phyloP scores from a whole-genome alignment of 2,329 filamentous ascomycete genomes.

The Zymoseptoria pseudotritici region DNA sequence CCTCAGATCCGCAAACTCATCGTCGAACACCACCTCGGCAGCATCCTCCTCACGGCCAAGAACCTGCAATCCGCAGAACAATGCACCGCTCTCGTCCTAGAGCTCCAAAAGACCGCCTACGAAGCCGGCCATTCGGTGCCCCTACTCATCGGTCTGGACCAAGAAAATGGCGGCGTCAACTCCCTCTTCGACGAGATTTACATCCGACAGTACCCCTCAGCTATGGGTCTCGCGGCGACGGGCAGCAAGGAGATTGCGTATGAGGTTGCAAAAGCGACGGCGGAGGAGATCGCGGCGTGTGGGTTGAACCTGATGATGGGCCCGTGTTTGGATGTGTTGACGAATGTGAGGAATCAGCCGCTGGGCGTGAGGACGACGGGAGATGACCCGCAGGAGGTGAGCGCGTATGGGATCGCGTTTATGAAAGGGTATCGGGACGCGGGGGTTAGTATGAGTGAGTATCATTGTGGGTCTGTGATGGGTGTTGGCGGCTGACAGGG shows the following conservation, averaged over 20 bases:
- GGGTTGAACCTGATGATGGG: constrained; percentile 95
- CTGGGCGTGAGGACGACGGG: constrained; percentile 82
- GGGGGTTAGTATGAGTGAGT: constrained; percentile 62
- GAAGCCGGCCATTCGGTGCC: constrained; percentile 85
- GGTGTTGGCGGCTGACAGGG: neutral
- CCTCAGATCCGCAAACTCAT: constrained; percentile 76
- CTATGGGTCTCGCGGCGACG: constrained; percentile 93
- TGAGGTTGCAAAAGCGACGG: constrained; percentile 85
- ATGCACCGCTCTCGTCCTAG: constrained; percentile 77
- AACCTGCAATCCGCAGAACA: constrained; percentile 85
- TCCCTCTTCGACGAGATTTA: constrained; percentile 93
- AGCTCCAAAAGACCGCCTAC: constrained; percentile 86
- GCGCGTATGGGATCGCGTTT: constrained; percentile 80
- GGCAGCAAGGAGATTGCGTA: constrained; percentile 79
- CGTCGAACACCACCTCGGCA: constrained; percentile 78
- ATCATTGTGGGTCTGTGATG: neutral
- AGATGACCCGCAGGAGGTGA: constrained; percentile 92
- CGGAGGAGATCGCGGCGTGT: constrained; percentile 82
- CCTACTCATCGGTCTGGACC: constrained; percentile 82
- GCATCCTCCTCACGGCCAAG: constrained; percentile 75
- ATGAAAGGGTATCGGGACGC: constrained; percentile 91
- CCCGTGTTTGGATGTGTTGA: constrained; percentile 86
- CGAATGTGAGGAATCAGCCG: constrained; percentile 84
- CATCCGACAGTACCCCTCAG: constrained; percentile 91
- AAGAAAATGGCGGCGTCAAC: constrained; percentile 97